Evolutionary conservation across 2,329 filamentous ascomycete species (phyloP), one percentile per base, ranked within the genome.

Genomic region (Fusarium drepaniforme): DNA sequence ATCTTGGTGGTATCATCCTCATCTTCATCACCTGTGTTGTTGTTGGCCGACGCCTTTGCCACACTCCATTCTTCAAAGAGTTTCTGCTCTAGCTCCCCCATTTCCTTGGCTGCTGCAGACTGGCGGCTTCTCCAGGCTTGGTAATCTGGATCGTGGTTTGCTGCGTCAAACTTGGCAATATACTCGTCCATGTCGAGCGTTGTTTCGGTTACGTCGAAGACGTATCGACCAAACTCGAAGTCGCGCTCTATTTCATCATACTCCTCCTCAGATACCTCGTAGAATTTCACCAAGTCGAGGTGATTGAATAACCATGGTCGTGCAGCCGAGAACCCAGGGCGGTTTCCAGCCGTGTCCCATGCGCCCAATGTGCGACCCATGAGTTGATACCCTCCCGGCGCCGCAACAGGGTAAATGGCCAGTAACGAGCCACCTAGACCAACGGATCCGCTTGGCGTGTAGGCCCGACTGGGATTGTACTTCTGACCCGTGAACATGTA

Each of bases 301-400:
- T 80, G 78, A 23, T 82, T 75, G 57, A 81, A 84, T 44, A 84
- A 73, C 84, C 84, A 85, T 0, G 83, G 83, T 51, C 74, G 76
- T 1, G 69, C 66, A 4, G 58, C 35, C 1, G 77, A 73, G 56
- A 83, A 83, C 5, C 82, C 78, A 1, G 80, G 77, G 2, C 80
- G 79, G 5, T 73, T 74, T 1, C 81, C 82, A 21, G 80, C 81
- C 3, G 79, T 78, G 67, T 85, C 83, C 79, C 82, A 84, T 8
- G 79, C 79, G 8, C 79, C 78, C 11, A 84, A 68, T 1, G 79
- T 78, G 61, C 77, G 63, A 15, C 80, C 84, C 7, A 83, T 77
- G 37, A 84, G 77, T 80, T 80, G 81, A 75, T 85, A 86, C 0
- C 85, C 85, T 5, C 85, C 85, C 0, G 84, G 84, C 7, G 77